Base-by-base conservation (phyloP, 179 eudicot genomes). In the Spinacia oleracea region DNA sequence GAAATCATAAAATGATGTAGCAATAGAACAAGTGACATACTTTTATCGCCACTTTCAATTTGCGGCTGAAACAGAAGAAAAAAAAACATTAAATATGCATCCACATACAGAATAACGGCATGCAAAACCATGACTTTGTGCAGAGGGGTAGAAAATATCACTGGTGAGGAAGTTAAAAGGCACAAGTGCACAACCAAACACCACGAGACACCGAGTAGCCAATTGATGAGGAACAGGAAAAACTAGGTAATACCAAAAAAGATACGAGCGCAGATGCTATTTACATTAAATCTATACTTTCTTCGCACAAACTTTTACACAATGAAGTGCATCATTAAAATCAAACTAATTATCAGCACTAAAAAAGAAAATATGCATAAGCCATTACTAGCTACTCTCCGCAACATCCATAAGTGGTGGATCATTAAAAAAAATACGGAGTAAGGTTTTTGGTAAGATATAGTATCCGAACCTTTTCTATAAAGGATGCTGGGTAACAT, bases 401-500 rank as follows among this genome's bases (percentile, higher is more conserved):
- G 38, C 31, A 42, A 40, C 63, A 58, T 25, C 50, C 64, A 75
- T 35, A n/a, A 18, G 55, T 5, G 4, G 25, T 20, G 60, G 35
- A 35, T 6, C 68, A 11, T 5, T 18, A n/a, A 16, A 29, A 71
- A 21, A 10, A 25, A 16, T 51, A 12, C 3, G 34, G n/a, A n/a
- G n/a, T n/a, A 25, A 23, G 32, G 35, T 67, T 34, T 70, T 43
- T 77, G 20, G 34, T 21, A 56, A 11, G 38, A 9, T 71, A 67
- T 60, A 62, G 10, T 23, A 86, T 72, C 81, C 45, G 8, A 82
- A 95, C 98, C 97, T 93, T 95, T 62, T 95, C 98, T 75, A 95
- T 93, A 72, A 95, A 95, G 53, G 98, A 93, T 21, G 91, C 92
- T 38, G 98, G 97, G 80, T 95, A 93, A 76, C 98, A 95, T 67